phyloP scores from a whole-genome alignment of 768 basidiomycete genomes.

The Amanita thiersii region DNA sequence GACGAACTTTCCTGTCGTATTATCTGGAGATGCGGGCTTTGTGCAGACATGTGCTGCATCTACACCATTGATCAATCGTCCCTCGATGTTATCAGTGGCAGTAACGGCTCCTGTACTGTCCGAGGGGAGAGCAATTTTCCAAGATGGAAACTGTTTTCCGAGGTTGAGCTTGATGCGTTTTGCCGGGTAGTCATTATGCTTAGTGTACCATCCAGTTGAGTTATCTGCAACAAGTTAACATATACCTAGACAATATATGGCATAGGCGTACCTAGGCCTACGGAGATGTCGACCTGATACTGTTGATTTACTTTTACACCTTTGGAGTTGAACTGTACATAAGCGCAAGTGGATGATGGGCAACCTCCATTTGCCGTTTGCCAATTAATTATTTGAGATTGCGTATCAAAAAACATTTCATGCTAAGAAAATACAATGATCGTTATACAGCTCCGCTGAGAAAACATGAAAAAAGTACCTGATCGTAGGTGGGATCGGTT shows the following conservation, averaged over 20 bases:
- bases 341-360: slow-evolving; percentile 29
- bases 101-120: slow-evolving; percentile 31
- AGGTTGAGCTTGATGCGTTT: slow-evolving; percentile 26
- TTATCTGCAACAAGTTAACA: too few species aligned
- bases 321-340: slow-evolving; percentile 43
- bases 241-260: too few species aligned
- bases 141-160: slow-evolving; percentile 22
- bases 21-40: slow-evolving; percentile 13
- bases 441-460: too few species aligned
- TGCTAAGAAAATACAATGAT: slow-evolving; percentile 17
- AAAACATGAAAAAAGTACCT: slow-evolving; percentile 18
- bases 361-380: slow-evolving; percentile 30
- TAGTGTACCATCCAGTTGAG: too few species aligned
- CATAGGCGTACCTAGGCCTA: slow-evolving; percentile 35
- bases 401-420: slow-evolving; percentile 38
- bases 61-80: slow-evolving; percentile 33
- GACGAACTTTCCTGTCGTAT: not conserved
- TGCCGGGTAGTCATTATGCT: slow-evolving; percentile 27
- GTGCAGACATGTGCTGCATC: slow-evolving; percentile 21
- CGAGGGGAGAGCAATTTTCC: slow-evolving; percentile 31
- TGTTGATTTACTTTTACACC: slow-evolving; percentile 23
- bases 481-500: slow-evolving; percentile 41
- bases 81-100: slow-evolving; percentile 38
- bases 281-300: slow-evolving; percentile 36
- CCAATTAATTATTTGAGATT: slow-evolving; percentile 28